Conservation (phyloP, 1,139 yeast species). For the Waltiozyma sp. region DNA sequence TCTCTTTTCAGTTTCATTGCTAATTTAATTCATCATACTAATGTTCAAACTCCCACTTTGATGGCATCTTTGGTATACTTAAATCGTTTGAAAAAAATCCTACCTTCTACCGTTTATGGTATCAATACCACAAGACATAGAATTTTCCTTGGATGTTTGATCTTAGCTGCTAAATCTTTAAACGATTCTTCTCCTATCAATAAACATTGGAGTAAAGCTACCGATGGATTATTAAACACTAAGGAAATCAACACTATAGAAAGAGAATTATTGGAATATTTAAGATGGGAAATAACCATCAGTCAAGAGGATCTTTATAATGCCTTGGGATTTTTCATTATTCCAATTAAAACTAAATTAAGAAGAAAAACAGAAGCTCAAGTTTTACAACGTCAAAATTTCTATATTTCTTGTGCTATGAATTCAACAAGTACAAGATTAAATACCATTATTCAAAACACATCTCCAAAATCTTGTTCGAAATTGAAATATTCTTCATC, state of each 20-base stretch:
- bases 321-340: constrained; percentile 65
- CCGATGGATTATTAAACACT: constrained; percentile 67
- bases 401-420: constrained; percentile 12
- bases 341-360: constrained; percentile 46
- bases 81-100: constrained; percentile 58
- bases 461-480: constrained; percentile 2
- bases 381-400: constrained; percentile 13
- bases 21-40: constrained; percentile 63
- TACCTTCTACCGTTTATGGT: constrained; percentile 86
- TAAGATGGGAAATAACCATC: constrained; percentile 76
- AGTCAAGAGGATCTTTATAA: constrained; percentile 56
- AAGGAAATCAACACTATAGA: constrained; percentile 87
- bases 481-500: constrained; percentile 3
- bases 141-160: constrained; percentile 77
- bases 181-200: constrained; percentile 92
- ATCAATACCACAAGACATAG: constrained; percentile 92
- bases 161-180: constrained; percentile 79
- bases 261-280: constrained; percentile 67
- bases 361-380: constrained; percentile 16
- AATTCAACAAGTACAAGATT: constrained; percentile 7
- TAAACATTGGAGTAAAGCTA: constrained; percentile 90
- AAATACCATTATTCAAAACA: constrained; percentile 7
- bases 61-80: constrained; percentile 86
- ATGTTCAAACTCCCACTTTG: constrained; percentile 89
- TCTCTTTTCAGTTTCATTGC: constrained; percentile 58